Conservation (phyloP, 2,329 filamentous ascomycete species). For the Stachybotrys echinatus region DNA sequence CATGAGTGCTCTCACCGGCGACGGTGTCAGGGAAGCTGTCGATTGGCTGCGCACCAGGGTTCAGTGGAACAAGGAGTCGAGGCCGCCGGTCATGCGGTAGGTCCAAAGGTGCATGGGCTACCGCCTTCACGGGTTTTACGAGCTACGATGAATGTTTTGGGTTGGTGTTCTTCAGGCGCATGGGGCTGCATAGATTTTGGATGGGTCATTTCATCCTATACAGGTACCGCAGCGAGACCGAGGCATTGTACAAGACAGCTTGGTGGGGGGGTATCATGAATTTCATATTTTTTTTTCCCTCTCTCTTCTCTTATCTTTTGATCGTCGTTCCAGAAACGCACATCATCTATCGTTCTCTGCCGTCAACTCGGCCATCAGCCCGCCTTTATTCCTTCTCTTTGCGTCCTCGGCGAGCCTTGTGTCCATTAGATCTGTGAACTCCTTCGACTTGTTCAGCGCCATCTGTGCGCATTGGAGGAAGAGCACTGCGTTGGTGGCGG, state of each 20-base stretch:
- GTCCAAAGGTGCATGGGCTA: too few relatives aligned
- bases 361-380: conserved; percentile 69
- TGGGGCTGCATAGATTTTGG: conserved; percentile 3
- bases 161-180: background rate
- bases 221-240: background rate
- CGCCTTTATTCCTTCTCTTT: conserved; percentile 72
- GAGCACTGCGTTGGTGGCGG: conserved; percentile 71
- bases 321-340: conserved; percentile 4
- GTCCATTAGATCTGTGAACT: conserved; percentile 70
- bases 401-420: conserved; percentile 70
- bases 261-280: conserved; percentile 20
- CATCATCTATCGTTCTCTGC: conserved; percentile 73
- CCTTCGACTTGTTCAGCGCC: conserved; percentile 74
- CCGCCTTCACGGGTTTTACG: background rate
- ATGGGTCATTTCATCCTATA: conserved; percentile 2
- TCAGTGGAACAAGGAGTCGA: conserved; percentile 92
- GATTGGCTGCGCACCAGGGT: conserved; percentile 92
- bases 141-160: conserved; percentile 5
- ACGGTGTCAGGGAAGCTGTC: conserved; percentile 89
- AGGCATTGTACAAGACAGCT: background rate
- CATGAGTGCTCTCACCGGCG: conserved; percentile 81
- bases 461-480: conserved; percentile 71
- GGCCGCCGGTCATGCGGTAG: conserved; percentile 90
- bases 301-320: conserved; percentile 9
- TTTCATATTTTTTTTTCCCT: conserved; percentile 14